phyloP scores from a whole-genome alignment of 2,329 filamentous ascomycete species.

The Epichloe gansuensis region DNA sequence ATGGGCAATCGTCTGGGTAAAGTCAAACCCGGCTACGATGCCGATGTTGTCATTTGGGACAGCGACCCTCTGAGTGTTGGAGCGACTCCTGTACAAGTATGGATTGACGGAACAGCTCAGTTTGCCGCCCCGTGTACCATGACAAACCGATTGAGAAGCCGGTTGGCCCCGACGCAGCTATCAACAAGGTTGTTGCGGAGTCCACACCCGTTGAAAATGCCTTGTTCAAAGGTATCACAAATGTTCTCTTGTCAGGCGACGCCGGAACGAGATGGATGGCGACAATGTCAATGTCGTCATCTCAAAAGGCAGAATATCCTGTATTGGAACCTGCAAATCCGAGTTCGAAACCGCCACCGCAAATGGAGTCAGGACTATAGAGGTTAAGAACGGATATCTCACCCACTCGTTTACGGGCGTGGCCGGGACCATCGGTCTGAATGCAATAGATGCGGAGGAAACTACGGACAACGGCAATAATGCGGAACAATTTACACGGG shows the following conservation, averaged over 20 bases:
- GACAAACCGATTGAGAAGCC: slow-evolving; percentile 32
- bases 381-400: slow-evolving; percentile 47
- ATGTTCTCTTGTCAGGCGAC: slow-evolving; percentile 36
- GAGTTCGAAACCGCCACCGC: slow-evolving; percentile 28
- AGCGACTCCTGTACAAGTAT: slow-evolving; percentile 47
- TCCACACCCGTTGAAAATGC: slow-evolving; percentile 26
- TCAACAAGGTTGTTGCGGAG: slow-evolving; percentile 31
- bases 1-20: slow-evolving; percentile 47
- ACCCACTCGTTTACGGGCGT: slow-evolving; percentile 48
- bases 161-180: slow-evolving; percentile 26
- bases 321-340: slow-evolving; percentile 38
- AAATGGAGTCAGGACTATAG: slow-evolving; percentile 26
- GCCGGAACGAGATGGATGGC: slow-evolving; percentile 21
- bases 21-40: slow-evolving; percentile 48
- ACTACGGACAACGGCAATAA: slow-evolving; percentile 39
- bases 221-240: slow-evolving; percentile 45
- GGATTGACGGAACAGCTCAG: slow-evolving; percentile 50
- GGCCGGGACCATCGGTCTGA: slow-evolving; percentile 47
- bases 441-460: slow-evolving; percentile 48
- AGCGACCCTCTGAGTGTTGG: slow-evolving; percentile 49
- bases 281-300: slow-evolving; percentile 37
- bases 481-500: slow-evolving; percentile 40
- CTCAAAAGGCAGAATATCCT: slow-evolving; percentile 39
- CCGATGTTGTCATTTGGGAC: slow-evolving; percentile 51
- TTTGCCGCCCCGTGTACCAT: slow-evolving; percentile 38